Evolutionary conservation across 345 rosid species (phyloP), one percentile per base, ranked within the genome.

Genomic region (Odontarrhena argentea): DNA sequence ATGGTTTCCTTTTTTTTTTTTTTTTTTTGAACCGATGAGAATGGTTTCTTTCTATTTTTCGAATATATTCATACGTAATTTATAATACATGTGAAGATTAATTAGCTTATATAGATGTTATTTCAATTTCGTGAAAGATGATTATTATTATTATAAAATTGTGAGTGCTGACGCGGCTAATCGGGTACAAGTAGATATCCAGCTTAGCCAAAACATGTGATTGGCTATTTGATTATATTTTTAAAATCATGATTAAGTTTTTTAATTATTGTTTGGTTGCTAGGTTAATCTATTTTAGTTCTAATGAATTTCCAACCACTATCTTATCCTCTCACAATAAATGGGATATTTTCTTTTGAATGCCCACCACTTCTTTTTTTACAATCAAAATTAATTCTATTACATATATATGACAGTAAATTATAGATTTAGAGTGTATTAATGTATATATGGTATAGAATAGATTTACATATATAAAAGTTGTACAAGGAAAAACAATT

Each of bases 151-250:
- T 37, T 68, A 30, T 3, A 32, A 32, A 43, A n/a, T 43, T 6
- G 53, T 60, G 12, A 36, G 49, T 62, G 74, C 55, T 62, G 74
- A 70, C 25, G 49, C 55, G 62, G 68, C 56, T 10, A 53, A 36
- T 70, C 68, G 68, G 55, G 63, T 45, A 36, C 34, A 35, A 53
- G 74, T 45, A 61, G 48, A 70, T 43, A 53, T 71, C 64, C 64
- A 71, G 64, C 58, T 46, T 18, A 38, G 64, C 57, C 50, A 40
- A 40, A 55, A 41, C 70, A 71, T 63, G 59, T 56, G 76, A 63
- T 40, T 71, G 65, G 70, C 22, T 64, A 18, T 63, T 49, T 28
- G 2, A 28, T 28, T 28, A 32, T 38, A 6, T 28, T 63, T 13
- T 55, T 44, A 36, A 56, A 37, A 22, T 12, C 42, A 63, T 25